A percentile compares a stretch with the other conserved stretches of the same genome.
Evolutionary conservation across 2,329 filamentous ascomycete species (phyloP).

Genomic region (Rhynchosporium agropyri): DNA sequence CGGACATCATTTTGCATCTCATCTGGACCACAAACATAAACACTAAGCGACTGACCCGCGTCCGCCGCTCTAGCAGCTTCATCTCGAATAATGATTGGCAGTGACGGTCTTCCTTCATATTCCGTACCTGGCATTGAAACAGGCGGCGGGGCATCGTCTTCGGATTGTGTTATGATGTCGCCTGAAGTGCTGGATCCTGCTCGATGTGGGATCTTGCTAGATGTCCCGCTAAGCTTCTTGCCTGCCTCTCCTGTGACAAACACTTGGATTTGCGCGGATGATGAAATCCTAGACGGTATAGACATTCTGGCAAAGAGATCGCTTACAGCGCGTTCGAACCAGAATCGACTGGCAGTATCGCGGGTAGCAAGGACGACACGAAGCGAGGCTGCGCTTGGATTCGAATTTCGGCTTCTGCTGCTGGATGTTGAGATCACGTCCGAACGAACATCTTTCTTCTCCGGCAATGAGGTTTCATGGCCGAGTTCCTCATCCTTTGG

Average conservation of each 20-base stretch:
- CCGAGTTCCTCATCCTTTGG: not conserved
- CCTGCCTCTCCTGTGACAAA: not conserved
- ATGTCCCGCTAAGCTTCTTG: not conserved
- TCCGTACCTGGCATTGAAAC: not conserved
- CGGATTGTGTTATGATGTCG: not conserved
- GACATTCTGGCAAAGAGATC: constrained; percentile 37
- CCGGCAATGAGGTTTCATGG: not conserved
- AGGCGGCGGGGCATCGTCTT: not conserved
- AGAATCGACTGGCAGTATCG: constrained; percentile 42
- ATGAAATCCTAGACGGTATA: not conserved
- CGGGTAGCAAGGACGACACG: constrained; percentile 45
- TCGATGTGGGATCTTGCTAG: not conserved
- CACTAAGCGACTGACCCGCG: not conserved
- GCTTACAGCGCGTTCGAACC: constrained; percentile 43
- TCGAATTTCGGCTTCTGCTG: not conserved
- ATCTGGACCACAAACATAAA: constrained; percentile 10
- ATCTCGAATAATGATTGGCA: not conserved
- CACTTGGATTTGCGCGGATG: not conserved
- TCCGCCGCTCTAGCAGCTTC: constrained; percentile 5
- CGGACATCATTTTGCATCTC: constrained; percentile 12
- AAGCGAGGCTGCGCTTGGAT: constrained; percentile 29
- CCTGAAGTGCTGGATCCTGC: not conserved
- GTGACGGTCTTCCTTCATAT: not conserved
- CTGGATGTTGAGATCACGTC: not conserved
- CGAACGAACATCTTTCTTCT: not conserved